These are phyloP conservation scores for Saturnispora bothae DNA, from an alignment of 805 yeast genomes.

Conservation along the genomic window DNA sequence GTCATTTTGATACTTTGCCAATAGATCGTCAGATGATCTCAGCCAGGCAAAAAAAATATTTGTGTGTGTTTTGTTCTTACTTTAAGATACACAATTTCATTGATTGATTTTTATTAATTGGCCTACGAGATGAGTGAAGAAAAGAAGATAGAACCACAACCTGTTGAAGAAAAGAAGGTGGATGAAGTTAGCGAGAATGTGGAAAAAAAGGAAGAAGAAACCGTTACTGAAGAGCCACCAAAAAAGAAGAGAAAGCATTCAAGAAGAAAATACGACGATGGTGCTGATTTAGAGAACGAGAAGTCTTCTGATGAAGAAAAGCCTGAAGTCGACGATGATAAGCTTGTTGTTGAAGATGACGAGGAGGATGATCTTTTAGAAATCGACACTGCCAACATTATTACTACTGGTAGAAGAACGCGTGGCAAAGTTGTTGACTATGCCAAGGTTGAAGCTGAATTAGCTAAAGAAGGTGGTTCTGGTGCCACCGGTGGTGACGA, in stretches of 20 bases:
- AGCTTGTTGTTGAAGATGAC: conserved; percentile 47
- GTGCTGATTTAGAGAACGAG: conserved; percentile 13
- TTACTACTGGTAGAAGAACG: conserved; percentile 78
- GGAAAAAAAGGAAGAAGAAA: background rate
- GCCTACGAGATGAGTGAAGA: conserved; percentile 1
- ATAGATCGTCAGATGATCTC: too few species aligned
- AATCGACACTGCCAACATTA: conserved; percentile 75
- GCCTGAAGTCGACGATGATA: conserved; percentile 39
- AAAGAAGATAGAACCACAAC: background rate
- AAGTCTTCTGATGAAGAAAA: conserved; percentile 24
- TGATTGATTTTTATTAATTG: too few species aligned
- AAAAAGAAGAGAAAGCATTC: conserved; percentile 16
- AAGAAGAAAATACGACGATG: conserved; percentile 17
- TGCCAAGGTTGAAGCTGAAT: conserved; percentile 64
- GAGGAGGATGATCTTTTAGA: conserved; percentile 74
- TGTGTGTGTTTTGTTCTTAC: too few species aligned
- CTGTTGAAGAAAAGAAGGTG: background rate
- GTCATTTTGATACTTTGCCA: too few species aligned
- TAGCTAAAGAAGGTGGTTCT: conserved; percentile 39
- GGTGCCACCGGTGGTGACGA: conserved; percentile 27
- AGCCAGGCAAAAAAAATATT: background rate
- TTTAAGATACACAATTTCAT: too few species aligned
- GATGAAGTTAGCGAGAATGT: background rate
- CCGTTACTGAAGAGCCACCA: background rate
- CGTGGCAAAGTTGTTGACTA: conserved; percentile 84